phyloP scores from a whole-genome alignment of 169 alveolate genomes.

The Plasmodium fragile region DNA sequence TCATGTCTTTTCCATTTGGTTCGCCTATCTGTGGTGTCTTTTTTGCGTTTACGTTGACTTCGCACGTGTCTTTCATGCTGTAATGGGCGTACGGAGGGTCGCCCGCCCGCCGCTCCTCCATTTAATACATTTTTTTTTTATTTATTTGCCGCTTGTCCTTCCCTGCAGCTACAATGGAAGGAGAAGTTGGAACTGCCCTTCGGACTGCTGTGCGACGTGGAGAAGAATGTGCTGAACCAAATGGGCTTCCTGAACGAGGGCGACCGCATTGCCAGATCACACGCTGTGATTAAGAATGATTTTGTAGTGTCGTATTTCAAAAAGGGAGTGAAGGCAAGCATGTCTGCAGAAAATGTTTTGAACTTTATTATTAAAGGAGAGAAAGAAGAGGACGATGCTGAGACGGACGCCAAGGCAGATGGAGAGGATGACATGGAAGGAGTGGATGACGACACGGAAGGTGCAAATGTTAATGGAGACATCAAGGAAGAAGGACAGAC shows the following conservation, averaged over 20 bases:
- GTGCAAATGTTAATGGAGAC: neutral
- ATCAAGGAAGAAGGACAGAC: neutral
- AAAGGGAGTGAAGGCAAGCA: constrained; percentile 81
- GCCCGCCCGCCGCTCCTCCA: neutral
- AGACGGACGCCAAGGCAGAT: neutral
- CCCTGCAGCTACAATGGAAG: constrained; percentile 77
- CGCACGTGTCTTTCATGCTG: neutral
- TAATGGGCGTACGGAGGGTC: neutral
- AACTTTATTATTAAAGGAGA: constrained; percentile 43
- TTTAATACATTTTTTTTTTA: neutral
- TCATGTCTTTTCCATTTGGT: neutral
- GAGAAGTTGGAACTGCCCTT: constrained; percentile 76
- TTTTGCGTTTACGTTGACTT: neutral
- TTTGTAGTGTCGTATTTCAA: constrained; percentile 78
- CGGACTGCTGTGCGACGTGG: constrained; percentile 78
- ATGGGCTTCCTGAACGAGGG: constrained; percentile 79
- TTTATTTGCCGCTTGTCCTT: neutral
- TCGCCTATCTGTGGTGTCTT: neutral
- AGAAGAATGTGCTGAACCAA: constrained; percentile 75
- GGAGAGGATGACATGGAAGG: neutral
- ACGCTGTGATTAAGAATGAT: constrained; percentile 77
- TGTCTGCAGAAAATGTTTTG: constrained; percentile 15
- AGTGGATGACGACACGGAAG: neutral
- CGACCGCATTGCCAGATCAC: constrained; percentile 75
- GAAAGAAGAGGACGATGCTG: constrained; percentile 1